A percentile compares a stretch with the other conserved stretches of the same genome.
Conservation (phyloP, 1,284 basidiomycete species). For the Puccinia horiana region DNA sequence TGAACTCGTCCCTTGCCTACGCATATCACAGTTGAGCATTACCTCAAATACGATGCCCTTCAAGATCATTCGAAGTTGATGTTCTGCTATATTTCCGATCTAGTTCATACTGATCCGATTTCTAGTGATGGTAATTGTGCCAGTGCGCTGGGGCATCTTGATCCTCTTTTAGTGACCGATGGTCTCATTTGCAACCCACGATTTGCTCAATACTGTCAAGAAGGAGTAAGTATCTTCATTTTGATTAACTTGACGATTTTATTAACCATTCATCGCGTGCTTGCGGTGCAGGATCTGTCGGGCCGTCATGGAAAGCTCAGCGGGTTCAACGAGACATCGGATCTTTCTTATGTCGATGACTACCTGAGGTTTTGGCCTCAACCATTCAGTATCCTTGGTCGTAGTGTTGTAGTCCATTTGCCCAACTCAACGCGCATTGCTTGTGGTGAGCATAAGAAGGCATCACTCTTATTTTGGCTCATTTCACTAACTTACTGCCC, state of each 20-base stretch:
- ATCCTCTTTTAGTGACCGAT: constrained; percentile 53
- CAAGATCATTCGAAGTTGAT: background rate
- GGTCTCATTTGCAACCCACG: constrained; percentile 53
- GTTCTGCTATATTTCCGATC: background rate
- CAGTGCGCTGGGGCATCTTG: constrained; percentile 54
- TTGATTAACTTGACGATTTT: background rate
- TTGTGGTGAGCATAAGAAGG: constrained; percentile 50
- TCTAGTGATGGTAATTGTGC: constrained; percentile 51
- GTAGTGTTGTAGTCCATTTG: constrained; percentile 54
- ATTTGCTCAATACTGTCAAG: constrained; percentile 54
- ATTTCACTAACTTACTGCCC: background rate
- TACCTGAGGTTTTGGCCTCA: constrained; percentile 55
- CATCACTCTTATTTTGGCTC: too few species aligned
- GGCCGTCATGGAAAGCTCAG: constrained; percentile 55
- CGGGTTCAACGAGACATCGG: constrained; percentile 49
- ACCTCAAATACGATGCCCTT: background rate
- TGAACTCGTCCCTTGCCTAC: constrained; percentile 33
- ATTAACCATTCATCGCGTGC: background rate
- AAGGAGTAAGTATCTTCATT: constrained; percentile 48
- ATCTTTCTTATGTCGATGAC: constrained; percentile 50
- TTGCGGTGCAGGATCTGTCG: constrained; percentile 51
- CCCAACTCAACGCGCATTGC: constrained; percentile 53
- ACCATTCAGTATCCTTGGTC: constrained; percentile 54
- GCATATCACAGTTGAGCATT: constrained; percentile 46
- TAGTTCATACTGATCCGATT: constrained; percentile 54